Conservation (phyloP, 2,329 filamentous ascomycete species). For the Teratosphaeria viscida region DNA sequence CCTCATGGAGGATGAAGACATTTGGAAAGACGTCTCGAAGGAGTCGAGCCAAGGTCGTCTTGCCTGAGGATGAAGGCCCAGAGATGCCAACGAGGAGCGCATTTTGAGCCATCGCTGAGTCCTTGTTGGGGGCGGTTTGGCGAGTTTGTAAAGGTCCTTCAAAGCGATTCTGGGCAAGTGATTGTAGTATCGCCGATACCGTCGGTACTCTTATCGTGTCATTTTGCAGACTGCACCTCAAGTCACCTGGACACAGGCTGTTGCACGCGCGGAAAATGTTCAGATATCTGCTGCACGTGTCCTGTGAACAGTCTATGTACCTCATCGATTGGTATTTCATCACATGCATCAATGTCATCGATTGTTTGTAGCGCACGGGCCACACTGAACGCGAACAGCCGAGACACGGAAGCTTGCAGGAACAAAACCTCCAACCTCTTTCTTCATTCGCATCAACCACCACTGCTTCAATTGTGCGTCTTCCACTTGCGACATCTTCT, state of each 20-base stretch:
- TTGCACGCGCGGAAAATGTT: neutral
- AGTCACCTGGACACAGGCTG: neutral
- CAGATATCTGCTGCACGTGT: neutral
- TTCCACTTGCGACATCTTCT: neutral
- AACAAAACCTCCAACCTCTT: neutral
- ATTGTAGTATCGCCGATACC: neutral
- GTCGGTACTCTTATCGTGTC: neutral
- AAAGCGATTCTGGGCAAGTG: neutral
- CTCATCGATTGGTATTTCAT: neutral
- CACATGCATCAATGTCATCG: neutral
- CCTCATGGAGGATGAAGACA: slow-evolving; percentile 79
- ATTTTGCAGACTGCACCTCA: neutral
- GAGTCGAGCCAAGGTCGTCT: slow-evolving; percentile 82
- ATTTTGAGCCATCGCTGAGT: slow-evolving; percentile 5
- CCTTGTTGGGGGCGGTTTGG: neutral
- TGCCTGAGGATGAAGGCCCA: slow-evolving; percentile 84
- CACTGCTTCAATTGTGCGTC: neutral
- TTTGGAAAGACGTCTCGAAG: slow-evolving; percentile 66
- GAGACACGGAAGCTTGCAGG: neutral
- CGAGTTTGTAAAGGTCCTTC: neutral
- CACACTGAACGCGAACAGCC: neutral
- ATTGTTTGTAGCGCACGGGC: neutral
- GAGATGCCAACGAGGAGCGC: slow-evolving; percentile 67
- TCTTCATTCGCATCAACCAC: neutral
- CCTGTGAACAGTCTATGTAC: neutral